Conservation (phyloP, 805 yeast species). For the Ogataea philodendri region DNA sequence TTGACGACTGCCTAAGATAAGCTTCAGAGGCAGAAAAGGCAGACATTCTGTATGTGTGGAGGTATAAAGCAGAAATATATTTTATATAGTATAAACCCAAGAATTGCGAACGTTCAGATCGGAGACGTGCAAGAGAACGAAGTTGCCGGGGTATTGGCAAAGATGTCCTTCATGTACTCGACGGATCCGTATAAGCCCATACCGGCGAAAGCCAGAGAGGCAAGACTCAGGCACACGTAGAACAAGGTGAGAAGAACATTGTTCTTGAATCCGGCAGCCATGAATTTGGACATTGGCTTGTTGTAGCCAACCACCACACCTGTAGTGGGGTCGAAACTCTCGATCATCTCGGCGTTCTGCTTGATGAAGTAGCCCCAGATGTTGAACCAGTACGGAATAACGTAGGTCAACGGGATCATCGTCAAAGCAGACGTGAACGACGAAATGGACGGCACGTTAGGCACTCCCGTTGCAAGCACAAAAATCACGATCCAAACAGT, state of each 20-base stretch:
- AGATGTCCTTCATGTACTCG: constrained; percentile 28
- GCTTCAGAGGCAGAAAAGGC: too few species aligned
- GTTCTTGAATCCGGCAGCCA: constrained; percentile 18
- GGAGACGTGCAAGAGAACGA: constrained; percentile 35
- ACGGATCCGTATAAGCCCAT: constrained; percentile 33
- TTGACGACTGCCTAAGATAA: too few species aligned
- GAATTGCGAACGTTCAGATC: too few species aligned
- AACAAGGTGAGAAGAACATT: constrained; percentile 21
- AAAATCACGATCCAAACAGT: constrained; percentile 19
- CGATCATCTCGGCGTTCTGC: constrained; percentile 10
- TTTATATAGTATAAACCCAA: too few species aligned
- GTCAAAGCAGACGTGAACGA: constrained; percentile 29
- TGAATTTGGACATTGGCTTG: constrained; percentile 1
- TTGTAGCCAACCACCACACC: constrained; percentile 5
- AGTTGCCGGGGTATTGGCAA: constrained; percentile 26
- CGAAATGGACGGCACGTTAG: constrained; percentile 28
- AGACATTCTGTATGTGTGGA: too few species aligned
- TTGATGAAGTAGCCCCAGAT: constrained; percentile 23
- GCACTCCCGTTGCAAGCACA: constrained; percentile 28
- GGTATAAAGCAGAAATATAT: too few species aligned
- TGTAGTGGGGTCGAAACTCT: constrained; percentile 5
- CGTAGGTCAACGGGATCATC: constrained; percentile 32
- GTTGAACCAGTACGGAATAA: constrained; percentile 25
- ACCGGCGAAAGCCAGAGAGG: constrained; percentile 30
- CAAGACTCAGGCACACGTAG: constrained; percentile 23